These are phyloP conservation scores for Carex arenaria DNA, from an alignment of 202 grass and related monocot genomes.

Conservation along the genomic window DNA sequence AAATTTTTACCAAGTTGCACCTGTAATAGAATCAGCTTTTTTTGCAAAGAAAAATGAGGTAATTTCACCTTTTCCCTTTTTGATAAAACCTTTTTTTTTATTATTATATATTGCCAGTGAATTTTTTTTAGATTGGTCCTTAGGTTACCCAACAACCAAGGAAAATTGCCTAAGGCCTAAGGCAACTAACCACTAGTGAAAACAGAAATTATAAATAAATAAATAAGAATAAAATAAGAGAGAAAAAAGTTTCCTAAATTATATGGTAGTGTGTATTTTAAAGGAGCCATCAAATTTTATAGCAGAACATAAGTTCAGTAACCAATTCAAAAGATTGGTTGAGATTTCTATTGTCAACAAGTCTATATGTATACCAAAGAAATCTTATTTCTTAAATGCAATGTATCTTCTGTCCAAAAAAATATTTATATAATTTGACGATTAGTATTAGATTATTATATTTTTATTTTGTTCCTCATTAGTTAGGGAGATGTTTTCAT, in stretches of 20 bases:
- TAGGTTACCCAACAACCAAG: too few relatives aligned
- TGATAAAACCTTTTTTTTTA: background rate
- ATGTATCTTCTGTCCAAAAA: background rate
- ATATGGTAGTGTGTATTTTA: background rate
- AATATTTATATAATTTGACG: too few relatives aligned
- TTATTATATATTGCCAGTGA: background rate
- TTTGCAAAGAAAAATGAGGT: background rate
- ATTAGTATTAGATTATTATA: background rate
- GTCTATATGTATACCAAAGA: background rate
- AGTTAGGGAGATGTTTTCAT: background rate
- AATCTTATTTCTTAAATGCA: background rate
- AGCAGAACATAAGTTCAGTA: background rate
- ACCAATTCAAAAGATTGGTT: background rate
- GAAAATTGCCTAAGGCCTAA: background rate
- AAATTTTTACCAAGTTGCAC: background rate
- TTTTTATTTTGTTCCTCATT: background rate
- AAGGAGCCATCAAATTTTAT: background rate
- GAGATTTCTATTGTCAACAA: background rate
- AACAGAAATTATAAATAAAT: background rate
- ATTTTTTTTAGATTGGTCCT: too few relatives aligned
- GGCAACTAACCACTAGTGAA: background rate
- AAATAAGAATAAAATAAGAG: background rate
- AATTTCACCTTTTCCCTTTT: background rate
- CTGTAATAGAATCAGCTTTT: background rate
- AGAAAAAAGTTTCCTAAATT: background rate